A percentile compares a stretch with the other conserved stretches of the same genome.
Evolutionary conservation across 2,329 filamentous ascomycete species (phyloP).

Genomic region (Claviceps quebecensis): DNA sequence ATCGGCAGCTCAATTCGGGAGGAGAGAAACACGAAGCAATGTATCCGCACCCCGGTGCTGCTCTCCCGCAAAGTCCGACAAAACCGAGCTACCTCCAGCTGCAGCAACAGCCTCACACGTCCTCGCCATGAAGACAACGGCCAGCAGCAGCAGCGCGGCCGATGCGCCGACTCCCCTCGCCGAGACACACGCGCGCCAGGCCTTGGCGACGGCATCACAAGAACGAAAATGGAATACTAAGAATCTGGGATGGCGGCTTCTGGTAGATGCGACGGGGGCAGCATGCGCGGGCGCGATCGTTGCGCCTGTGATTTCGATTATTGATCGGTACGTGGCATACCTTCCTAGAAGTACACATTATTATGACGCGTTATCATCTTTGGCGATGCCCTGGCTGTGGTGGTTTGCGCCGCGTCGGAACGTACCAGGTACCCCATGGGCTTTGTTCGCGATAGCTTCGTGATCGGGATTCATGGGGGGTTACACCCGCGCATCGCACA

Average conservation of each 20-base stretch:
- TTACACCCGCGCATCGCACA: too few relatives aligned
- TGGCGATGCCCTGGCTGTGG: too few relatives aligned
- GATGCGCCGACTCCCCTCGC: neutral
- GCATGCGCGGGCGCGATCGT: conserved; percentile 60
- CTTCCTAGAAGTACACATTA: too few relatives aligned
- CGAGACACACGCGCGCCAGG: neutral
- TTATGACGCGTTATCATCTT: too few relatives aligned
- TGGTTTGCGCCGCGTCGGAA: too few relatives aligned
- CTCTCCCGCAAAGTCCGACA: neutral
- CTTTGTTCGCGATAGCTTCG: neutral
- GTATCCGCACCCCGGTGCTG: neutral
- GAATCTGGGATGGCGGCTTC: conserved; percentile 52
- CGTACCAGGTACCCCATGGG: too few relatives aligned
- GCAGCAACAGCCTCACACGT: too few relatives aligned
- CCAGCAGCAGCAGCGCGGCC: neutral
- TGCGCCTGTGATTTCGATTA: conserved; percentile 73
- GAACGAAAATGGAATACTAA: conserved; percentile 54
- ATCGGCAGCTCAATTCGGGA: too few relatives aligned
- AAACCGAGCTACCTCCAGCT: too few relatives aligned
- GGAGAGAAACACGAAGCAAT: neutral
- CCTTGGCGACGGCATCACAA: neutral
- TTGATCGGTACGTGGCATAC: conserved; percentile 51
- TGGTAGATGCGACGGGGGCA: conserved; percentile 55
- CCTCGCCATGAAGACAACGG: too few relatives aligned
- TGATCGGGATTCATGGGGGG: neutral